These are phyloP conservation scores for Trametes elegans DNA, from an alignment of 768 basidiomycete species.

Conservation along the genomic window DNA sequence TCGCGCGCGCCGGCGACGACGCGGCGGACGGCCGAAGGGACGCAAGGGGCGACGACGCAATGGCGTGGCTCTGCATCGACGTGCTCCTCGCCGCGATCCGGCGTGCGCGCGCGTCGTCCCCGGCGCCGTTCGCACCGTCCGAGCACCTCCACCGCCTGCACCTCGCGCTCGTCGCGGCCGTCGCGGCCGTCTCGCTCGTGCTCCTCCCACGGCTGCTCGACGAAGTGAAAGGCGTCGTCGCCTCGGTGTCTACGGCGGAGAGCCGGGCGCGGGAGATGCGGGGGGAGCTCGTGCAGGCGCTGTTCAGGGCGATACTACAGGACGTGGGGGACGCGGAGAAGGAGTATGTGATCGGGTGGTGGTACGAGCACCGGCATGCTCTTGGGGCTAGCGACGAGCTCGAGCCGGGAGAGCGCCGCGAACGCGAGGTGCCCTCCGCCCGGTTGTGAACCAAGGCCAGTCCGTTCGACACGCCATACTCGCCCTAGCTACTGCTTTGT, in stretches of 20 bases:
- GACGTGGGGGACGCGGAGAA: conserved; percentile 69
- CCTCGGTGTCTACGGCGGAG: not conserved
- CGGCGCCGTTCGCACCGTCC: conserved; percentile 2
- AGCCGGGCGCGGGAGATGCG: conserved; percentile 12
- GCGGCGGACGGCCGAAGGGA: not conserved
- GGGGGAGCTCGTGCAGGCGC: conserved; percentile 51
- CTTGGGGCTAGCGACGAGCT: too few relatives aligned
- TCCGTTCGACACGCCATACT: too few relatives aligned
- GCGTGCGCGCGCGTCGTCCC: not conserved
- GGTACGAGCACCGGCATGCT: conserved; percentile 47
- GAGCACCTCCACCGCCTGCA: conserved; percentile 52
- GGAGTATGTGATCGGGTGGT: conserved; percentile 68
- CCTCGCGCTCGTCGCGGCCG: conserved; percentile 60
- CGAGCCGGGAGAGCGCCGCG: too few relatives aligned
- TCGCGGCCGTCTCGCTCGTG: conserved; percentile 57
- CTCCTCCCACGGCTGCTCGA: conserved; percentile 57
- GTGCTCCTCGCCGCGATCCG: conserved; percentile 50
- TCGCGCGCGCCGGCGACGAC: conserved; percentile 28
- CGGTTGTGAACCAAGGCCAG: too few relatives aligned
- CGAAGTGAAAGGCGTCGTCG: conserved; percentile 33
- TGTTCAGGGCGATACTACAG: conserved; percentile 64
- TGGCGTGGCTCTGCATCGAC: conserved; percentile 72
- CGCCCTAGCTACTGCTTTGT: too few relatives aligned
- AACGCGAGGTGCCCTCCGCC: too few relatives aligned
- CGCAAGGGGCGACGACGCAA: conserved; percentile 35